Evolutionary conservation across 805 yeast genomes (phyloP), one percentile per base, ranked within the genome.

Genomic region (Saccharomyces jurei): DNA sequence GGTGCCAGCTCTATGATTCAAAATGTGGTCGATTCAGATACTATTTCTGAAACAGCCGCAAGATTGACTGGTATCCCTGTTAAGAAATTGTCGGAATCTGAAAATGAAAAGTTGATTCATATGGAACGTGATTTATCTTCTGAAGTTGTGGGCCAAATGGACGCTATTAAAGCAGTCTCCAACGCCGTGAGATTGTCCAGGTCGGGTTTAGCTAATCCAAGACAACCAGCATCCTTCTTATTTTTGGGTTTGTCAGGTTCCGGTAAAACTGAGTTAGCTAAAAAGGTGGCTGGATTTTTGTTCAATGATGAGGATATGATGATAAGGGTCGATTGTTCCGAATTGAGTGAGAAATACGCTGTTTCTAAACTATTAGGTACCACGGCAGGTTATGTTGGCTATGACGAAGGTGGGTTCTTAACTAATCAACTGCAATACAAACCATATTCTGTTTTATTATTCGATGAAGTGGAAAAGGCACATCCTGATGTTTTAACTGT

Each of bases 401-500:
- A 87, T 71, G 97, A 91, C 69, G 97, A 94, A 71, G 99, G 99
- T 70, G 99, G 99, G 60, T 81, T 92, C 63, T 79, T 94, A 61
- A 94, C 99, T 5, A 96, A 94, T 65, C 96, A 94, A 60, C 78
- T 94, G 54, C 80, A 89, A 57, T 81, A 97, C 66, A 85, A 86
- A 58, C 99, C 99, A 54, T 94, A 94, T 74, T 89, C 97, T 5
- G 99, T 94, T n/a, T 79, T 94, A 46, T 77, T 94, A 58, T 94
- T 94, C 67, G 99, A 94, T 73, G 99, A 94, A 75, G 96, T 94
- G 54, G 99, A 94, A 69, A 94, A 94, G 73, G 99, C 99, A 17
- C 96, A 96, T 6, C 99, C 99, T 1, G 98, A 92, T 70, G 99
- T 94, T 1, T 77, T 92, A 67, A 94, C 97, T 8, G 86, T 94